These are phyloP conservation scores for Pichia sp. DNA, from an alignment of 1,139 yeast genomes.

Conservation along the genomic window DNA sequence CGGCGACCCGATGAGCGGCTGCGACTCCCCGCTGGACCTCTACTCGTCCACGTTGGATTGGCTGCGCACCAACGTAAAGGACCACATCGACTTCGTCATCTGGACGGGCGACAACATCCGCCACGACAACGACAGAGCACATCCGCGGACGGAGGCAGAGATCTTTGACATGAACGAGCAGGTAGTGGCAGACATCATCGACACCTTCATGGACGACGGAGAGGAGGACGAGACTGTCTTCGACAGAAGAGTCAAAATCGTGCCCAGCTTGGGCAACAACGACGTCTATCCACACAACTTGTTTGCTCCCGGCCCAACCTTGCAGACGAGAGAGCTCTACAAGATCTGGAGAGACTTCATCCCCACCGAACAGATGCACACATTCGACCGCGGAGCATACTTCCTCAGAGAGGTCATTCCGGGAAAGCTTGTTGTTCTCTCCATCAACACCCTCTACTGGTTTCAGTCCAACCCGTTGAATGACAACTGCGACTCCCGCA, in stretches of 20 bases:
- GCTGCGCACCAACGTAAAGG: conserved; percentile 58
- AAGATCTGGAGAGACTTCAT: conserved; percentile 68
- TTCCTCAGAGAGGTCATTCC: conserved; percentile 75
- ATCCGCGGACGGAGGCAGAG: conserved; percentile 66
- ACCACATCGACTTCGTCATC: conserved; percentile 75
- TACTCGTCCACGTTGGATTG: conserved; percentile 63
- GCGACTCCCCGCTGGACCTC: conserved; percentile 61
- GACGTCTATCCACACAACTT: conserved; percentile 87
- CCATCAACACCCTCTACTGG: conserved; percentile 72
- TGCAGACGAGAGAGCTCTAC: conserved; percentile 73
- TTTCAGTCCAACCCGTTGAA: conserved; percentile 76
- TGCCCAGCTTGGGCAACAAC: conserved; percentile 79
- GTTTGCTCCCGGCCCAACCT: conserved; percentile 79
- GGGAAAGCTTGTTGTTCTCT: conserved; percentile 66
- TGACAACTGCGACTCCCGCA: conserved; percentile 67
- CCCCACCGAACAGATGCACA: conserved; percentile 75
- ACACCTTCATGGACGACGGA: conserved; percentile 44
- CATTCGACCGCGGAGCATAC: conserved; percentile 71
- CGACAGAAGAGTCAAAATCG: conserved; percentile 39
- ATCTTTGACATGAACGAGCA: conserved; percentile 66
- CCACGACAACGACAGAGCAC: conserved; percentile 72
- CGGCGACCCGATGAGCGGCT: conserved; percentile 73
- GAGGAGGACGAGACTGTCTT: conserved; percentile 42
- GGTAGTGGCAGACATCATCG: conserved; percentile 51
- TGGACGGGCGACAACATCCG: conserved; percentile 92